phyloP scores from a whole-genome alignment of 192 early-diverging fungal species.

The Backusella circina region DNA sequence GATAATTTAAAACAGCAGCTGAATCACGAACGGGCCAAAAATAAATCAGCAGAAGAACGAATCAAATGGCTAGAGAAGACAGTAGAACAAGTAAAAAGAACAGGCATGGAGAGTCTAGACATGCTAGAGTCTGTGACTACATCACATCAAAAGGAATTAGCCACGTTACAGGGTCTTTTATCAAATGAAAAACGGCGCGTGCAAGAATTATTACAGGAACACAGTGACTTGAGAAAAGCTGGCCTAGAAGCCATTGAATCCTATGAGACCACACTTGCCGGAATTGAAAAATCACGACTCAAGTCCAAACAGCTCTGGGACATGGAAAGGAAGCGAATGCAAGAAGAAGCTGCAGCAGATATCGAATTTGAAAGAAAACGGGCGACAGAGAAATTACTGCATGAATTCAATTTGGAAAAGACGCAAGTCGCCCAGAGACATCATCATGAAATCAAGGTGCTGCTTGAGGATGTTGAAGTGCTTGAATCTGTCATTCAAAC shows the following conservation, averaged over 20 bases:
- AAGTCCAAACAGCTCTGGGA: conserved; percentile 26
- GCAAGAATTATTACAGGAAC: conserved; percentile 14
- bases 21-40: neutral
- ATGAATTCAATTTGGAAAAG: neutral
- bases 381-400: neutral
- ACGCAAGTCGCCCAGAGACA: neutral
- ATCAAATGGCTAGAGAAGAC: conserved; percentile 14
- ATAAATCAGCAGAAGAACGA: neutral
- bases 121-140: conserved; percentile 23
- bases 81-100: conserved; percentile 20
- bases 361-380: neutral
- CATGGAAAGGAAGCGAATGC: neutral
- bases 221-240: conserved; percentile 28
- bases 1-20: neutral
- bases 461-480: conserved; percentile 1
- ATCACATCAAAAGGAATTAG: conserved; percentile 10
- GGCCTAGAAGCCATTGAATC: conserved; percentile 37
- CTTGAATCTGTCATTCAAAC: conserved; percentile 13
- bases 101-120: conserved; percentile 33
- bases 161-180: neutral
- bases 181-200: neutral
- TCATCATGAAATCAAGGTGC: neutral
- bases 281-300: conserved; percentile 24
- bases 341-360: conserved; percentile 6
- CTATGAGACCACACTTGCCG: conserved; percentile 32